Conservation (phyloP, 345 rosid species). For the Euphorbia pulcherrima region DNA sequence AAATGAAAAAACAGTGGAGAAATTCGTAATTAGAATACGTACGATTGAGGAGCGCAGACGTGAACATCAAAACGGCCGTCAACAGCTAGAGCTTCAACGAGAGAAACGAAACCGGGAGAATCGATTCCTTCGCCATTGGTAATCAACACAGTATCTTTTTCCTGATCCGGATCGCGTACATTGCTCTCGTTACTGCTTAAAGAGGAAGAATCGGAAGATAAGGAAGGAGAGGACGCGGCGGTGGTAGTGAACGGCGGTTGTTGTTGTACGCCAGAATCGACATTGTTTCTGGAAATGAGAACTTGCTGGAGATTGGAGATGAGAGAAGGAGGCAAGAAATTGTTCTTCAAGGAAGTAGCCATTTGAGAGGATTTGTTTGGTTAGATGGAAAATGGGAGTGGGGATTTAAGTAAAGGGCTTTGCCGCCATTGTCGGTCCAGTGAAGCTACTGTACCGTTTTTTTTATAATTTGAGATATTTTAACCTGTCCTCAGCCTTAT, state of each 20-base stretch:
- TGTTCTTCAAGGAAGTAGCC: constrained; percentile 27
- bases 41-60: constrained; percentile 43
- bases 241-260: too few species aligned
- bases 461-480: neutral
- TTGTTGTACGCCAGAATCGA: neutral
- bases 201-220: neutral
- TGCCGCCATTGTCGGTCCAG: constrained; percentile 1
- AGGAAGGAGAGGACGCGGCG: too few species aligned
- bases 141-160: constrained; percentile 25
- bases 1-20: neutral
- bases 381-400: neutral
- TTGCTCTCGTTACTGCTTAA: neutral
- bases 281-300: constrained; percentile 21
- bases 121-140: constrained; percentile 42
- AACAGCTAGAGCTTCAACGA: constrained; percentile 28
- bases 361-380: neutral
- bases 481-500: neutral
- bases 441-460: constrained; percentile 9
- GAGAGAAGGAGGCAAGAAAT: constrained; percentile 34
- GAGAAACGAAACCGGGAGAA: constrained; percentile 34
- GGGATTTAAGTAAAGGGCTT: neutral
- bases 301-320: constrained; percentile 37
- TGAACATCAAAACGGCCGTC: constrained; percentile 28
- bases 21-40: constrained; percentile 8
- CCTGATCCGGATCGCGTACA: neutral